Evolutionary conservation across 768 basidiomycete species (phyloP), one percentile per base, ranked within the genome.

Genomic region (Suillus discolor): DNA sequence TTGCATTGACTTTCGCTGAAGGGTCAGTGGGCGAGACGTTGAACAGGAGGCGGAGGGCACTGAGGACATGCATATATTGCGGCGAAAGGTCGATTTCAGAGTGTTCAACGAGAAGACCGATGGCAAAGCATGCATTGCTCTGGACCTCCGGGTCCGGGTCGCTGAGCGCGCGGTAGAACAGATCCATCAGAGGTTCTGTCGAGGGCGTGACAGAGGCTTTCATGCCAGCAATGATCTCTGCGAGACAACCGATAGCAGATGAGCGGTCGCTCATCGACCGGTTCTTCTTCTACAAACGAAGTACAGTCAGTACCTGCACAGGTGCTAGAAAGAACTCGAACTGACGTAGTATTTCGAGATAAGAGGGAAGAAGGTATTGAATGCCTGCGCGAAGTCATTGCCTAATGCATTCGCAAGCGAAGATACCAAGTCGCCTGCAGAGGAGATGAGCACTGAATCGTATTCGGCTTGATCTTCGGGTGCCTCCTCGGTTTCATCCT

Each of bases 41-140:
- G 77, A 99, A 99, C 63, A 97, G 82, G 16, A 93, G 92, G 34
- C 87, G 91, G 55, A 99, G 87, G 1, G 89, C 89, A 42, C 79
- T 80, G 59, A 99, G 92, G 51, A 99, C 82, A 66, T 83, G 84
- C 47, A 89, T 78, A 80, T 92, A 97, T 73, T 97, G 95, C 12
- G 84, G 80, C 1, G 90, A 87, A 45, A 98, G 85, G 75, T 99
- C 95, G 64, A 87, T 76, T 55, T 89, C 83, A 8, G 93, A 89
- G 80, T 95, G 87, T 79, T 96, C 93, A 68, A 98, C 86, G 64
- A 99, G 87, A 49, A 97, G 89, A 66, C 97, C 97, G 41, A 88
- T 83, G 41, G 96, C 97, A 75, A 97, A 99, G 18, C 96, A 95
- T 23, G 96, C 95, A 72, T 99, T 99, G 79, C 94, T 96, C 71